Percentiles rank a stretch among this genome's conserved stretches.
Conservation (phyloP, 148 eudicot species). For the Pouteria glomerata region DNA sequence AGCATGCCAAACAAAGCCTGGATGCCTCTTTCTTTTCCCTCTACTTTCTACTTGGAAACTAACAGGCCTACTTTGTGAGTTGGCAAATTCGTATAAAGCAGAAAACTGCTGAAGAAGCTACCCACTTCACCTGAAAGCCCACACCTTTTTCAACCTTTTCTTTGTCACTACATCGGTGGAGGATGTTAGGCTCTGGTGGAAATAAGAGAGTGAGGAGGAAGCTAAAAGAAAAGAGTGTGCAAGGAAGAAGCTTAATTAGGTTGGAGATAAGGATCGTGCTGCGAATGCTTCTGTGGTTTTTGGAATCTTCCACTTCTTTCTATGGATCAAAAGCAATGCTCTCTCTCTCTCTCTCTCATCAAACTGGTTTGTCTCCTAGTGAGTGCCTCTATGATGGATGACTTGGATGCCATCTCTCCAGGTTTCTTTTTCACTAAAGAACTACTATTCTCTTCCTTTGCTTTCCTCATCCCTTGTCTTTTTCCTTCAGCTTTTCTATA, state of each 20-base stretch:
- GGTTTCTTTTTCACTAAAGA: background rate
- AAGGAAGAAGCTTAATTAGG: background rate
- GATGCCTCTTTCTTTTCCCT: constrained; percentile 9
- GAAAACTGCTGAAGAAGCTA: constrained; percentile 15
- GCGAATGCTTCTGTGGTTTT: background rate
- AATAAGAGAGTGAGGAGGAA: constrained; percentile 5
- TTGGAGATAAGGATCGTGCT: background rate
- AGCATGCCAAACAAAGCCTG: too few species aligned
- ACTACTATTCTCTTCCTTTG: constrained; percentile 3
- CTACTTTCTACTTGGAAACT: constrained; percentile 15
- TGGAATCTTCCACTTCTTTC: background rate
- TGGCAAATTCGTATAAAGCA: constrained; percentile 25
- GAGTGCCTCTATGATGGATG: background rate
- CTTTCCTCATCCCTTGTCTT: background rate
- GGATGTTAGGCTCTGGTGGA: constrained; percentile 1
- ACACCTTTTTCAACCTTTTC: constrained; percentile 7
- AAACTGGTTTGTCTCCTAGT: constrained; percentile 8
- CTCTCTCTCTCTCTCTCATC: background rate
- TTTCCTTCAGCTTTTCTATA: background rate
- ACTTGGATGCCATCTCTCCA: background rate
- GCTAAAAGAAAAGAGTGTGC: background rate
- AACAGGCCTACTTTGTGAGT: constrained; percentile 29
- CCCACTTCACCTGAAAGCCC: constrained; percentile 18
- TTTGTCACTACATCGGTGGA: constrained; percentile 3
- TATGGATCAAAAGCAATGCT: background rate